These are phyloP conservation scores for Nothophoma quercina DNA, from an alignment of 2,329 filamentous ascomycete genomes.

Conservation along the genomic window DNA sequence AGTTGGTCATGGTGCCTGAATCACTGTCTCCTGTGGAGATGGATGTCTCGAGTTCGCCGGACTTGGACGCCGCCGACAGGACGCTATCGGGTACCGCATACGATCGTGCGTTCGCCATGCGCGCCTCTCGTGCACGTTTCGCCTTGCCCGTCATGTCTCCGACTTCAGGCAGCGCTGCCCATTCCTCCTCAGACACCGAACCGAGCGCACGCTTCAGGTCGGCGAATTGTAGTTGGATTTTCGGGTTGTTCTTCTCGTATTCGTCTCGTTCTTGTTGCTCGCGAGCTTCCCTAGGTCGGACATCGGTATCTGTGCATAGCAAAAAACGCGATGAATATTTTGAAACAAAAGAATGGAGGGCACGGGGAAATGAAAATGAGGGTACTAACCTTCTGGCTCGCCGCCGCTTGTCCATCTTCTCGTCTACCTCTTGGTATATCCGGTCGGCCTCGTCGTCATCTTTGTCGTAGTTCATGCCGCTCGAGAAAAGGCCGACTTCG, in stretches of 20 bases:
- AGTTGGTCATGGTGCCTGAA: slow-evolving; percentile 96
- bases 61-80: slow-evolving; percentile 82
- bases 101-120: slow-evolving; percentile 71
- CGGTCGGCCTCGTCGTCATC: slow-evolving; percentile 97
- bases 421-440: slow-evolving; percentile 94
- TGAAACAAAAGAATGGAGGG: slow-evolving; percentile 37
- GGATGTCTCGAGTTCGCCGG: slow-evolving; percentile 83
- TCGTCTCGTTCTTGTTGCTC: slow-evolving; percentile 91
- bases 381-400: slow-evolving; percentile 83
- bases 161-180: slow-evolving; percentile 93
- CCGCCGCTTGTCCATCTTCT: slow-evolving; percentile 92
- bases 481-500: slow-evolving; percentile 93
- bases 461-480: slow-evolving; percentile 87
- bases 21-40: slow-evolving; percentile 70
- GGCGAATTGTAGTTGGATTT: slow-evolving; percentile 97
- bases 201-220: slow-evolving; percentile 91
- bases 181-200: slow-evolving; percentile 91
- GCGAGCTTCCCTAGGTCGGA: slow-evolving; percentile 83
- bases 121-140: slow-evolving; percentile 81
- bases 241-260: slow-evolving; percentile 96
- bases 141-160: slow-evolving; percentile 97
- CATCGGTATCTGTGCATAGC: slow-evolving; percentile 81
- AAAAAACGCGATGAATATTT: slow-evolving; percentile 71
- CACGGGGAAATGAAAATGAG: slow-evolving; percentile 31
- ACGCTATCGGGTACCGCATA: slow-evolving; percentile 98